Percentiles rank a stretch among this genome's conserved stretches.
phyloP scores from a whole-genome alignment of 768 basidiomycete genomes.

The Kwoniella mangroviensis region DNA sequence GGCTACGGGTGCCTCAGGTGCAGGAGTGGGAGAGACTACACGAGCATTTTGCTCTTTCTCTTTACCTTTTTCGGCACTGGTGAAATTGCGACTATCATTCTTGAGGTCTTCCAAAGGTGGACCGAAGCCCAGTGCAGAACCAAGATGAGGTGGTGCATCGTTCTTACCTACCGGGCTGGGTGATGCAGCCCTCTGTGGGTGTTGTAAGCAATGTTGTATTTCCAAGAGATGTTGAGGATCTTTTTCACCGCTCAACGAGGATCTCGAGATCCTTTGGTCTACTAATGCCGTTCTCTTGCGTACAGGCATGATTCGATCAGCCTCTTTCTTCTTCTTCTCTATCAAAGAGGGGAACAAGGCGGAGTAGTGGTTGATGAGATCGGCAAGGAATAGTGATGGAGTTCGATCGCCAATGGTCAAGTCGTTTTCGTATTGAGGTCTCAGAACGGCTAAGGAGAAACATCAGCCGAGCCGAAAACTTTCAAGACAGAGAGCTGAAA shows the following conservation, averaged over 20 bases:
- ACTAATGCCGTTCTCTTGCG: constrained; percentile 85
- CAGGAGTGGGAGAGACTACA: not conserved
- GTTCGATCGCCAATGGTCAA: constrained; percentile 91
- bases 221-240: constrained; percentile 74
- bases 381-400: constrained; percentile 78
- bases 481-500: not conserved
- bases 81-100: not conserved
- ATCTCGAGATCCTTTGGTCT: constrained; percentile 85
- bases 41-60: not conserved
- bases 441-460: constrained; percentile 67
- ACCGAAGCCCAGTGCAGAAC: constrained; percentile 10
- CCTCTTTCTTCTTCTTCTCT: constrained; percentile 81
- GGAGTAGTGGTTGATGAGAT: constrained; percentile 76
- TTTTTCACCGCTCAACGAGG: constrained; percentile 69
- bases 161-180: not conserved
- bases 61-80: not conserved
- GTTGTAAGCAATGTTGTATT: constrained; percentile 63
- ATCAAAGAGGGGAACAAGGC: constrained; percentile 79
- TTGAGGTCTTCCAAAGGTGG: constrained; percentile 11
- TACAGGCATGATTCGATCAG: constrained; percentile 78
- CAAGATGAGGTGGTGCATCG: constrained; percentile 3
- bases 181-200: constrained; percentile 57
- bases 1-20: not conserved
- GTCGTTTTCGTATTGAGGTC: constrained; percentile 80
- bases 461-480: constrained; percentile 2